A percentile compares a stretch with the other conserved stretches of the same genome.
phyloP scores from a whole-genome alignment of 2,329 filamentous ascomycete genomes.

The Fusarium oligoseptatum region DNA sequence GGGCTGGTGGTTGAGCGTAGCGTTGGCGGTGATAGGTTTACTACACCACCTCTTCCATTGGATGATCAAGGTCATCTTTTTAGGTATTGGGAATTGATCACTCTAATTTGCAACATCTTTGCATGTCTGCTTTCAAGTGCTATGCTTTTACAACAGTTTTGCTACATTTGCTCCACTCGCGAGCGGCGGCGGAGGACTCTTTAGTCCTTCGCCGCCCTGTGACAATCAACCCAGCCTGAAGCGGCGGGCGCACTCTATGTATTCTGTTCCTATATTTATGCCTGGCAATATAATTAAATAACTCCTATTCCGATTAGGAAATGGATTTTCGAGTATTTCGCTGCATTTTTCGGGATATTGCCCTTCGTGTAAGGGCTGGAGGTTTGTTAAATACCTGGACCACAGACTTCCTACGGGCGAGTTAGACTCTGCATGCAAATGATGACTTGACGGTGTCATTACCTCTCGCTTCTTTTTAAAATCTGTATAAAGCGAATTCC shows the following conservation, averaged over 20 bases:
- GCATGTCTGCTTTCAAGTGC: too few relatives aligned
- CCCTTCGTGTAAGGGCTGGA: not conserved
- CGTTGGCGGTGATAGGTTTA: conserved; percentile 40
- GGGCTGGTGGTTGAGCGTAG: conserved; percentile 33
- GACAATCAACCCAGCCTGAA: not conserved
- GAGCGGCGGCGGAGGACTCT: too few relatives aligned
- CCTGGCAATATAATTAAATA: not conserved
- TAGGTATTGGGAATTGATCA: not conserved
- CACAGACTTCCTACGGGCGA: too few relatives aligned
- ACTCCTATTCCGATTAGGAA: not conserved
- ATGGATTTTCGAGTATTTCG: not conserved
- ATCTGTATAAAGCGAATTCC: conserved; percentile 63
- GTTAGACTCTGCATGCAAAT: too few relatives aligned
- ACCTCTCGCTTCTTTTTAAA: conserved; percentile 43
- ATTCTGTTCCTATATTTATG: not conserved
- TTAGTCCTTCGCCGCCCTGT: not conserved
- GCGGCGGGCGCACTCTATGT: not conserved
- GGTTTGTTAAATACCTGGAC: too few relatives aligned
- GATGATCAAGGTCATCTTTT: not conserved
- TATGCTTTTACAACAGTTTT: too few relatives aligned
- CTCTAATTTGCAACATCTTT: not conserved
- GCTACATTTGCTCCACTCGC: too few relatives aligned
- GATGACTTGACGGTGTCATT: too few relatives aligned
- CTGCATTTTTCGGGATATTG: not conserved
- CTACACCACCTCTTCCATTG: not conserved